Evolutionary conservation across 305 asterid species (phyloP).

Genomic region (Stenogyne calaminthoides): DNA sequence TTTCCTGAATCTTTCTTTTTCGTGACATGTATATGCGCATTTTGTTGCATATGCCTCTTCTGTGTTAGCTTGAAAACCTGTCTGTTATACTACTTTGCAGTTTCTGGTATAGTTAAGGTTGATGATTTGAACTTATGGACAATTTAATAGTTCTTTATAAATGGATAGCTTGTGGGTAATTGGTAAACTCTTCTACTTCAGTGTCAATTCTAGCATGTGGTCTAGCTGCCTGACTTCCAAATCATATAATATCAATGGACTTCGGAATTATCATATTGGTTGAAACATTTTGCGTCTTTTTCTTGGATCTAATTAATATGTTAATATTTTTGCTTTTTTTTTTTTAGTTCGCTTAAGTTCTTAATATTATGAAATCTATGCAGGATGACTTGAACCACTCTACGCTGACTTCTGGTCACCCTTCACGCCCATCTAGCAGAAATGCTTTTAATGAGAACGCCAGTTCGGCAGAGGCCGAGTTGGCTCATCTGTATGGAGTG

Average conservation of each 20-base stretch:
- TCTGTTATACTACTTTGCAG: background rate
- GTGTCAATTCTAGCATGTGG: background rate
- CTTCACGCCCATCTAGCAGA: conserved; percentile 87
- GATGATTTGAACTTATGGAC: background rate
- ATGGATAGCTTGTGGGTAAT: background rate
- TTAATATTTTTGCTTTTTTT: background rate
- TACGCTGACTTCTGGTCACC: conserved; percentile 60
- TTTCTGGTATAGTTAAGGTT: background rate
- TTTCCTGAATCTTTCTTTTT: background rate
- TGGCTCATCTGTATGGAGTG: conserved; percentile 62
- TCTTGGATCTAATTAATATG: background rate
- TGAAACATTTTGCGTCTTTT: background rate
- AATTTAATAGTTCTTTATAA: background rate
- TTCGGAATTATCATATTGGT: background rate
- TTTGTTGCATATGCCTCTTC: background rate
- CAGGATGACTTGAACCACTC: conserved; percentile 83
- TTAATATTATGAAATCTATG: conserved; percentile 22
- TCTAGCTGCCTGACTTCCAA: background rate
- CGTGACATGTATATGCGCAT: background rate
- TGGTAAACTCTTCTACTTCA: background rate
- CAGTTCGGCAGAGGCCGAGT: conserved; percentile 64
- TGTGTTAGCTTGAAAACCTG: background rate
- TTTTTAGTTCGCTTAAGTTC: conserved; percentile 34
- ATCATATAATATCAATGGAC: background rate
- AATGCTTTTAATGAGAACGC: conserved; percentile 71